These are phyloP conservation scores for Camellia lanceoleosa DNA, from an alignment of 148 eudicot species.

Conservation along the genomic window DNA sequence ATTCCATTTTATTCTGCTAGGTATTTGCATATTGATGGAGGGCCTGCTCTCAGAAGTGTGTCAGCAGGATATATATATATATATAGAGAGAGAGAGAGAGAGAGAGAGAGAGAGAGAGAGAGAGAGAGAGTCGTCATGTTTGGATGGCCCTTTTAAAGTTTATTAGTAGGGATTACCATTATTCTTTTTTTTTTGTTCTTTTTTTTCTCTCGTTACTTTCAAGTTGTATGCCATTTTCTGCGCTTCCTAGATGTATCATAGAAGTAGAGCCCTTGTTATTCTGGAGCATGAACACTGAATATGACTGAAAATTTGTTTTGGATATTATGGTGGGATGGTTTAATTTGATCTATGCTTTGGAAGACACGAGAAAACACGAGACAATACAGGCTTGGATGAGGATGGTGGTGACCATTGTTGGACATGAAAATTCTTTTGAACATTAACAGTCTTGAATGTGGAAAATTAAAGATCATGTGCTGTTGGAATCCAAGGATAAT, in stretches of 20 bases:
- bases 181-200: too few species aligned
- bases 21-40: not conserved
- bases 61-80: not conserved
- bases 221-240: too few species aligned
- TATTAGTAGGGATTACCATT: too few species aligned
- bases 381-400: not conserved
- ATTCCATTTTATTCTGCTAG: too few species aligned
- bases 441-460: not conserved
- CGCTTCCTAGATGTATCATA: too few species aligned
- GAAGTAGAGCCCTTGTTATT: too few species aligned
- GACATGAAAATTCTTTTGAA: not conserved
- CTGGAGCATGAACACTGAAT: not conserved
- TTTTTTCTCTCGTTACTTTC: too few species aligned
- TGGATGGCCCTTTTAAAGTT: too few species aligned
- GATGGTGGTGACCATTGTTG: not conserved
- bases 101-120: not conserved
- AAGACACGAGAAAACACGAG: not conserved
- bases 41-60: not conserved
- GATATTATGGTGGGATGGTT: not conserved
- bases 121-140: not conserved
- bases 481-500: slow-evolving; percentile 3
- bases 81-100: too few species aligned
- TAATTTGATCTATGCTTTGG: not conserved
- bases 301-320: not conserved
- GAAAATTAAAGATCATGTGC: not conserved